Base-by-base conservation (phyloP, 164 flowering plant genomes). In the Pachysandra terminalis region DNA sequence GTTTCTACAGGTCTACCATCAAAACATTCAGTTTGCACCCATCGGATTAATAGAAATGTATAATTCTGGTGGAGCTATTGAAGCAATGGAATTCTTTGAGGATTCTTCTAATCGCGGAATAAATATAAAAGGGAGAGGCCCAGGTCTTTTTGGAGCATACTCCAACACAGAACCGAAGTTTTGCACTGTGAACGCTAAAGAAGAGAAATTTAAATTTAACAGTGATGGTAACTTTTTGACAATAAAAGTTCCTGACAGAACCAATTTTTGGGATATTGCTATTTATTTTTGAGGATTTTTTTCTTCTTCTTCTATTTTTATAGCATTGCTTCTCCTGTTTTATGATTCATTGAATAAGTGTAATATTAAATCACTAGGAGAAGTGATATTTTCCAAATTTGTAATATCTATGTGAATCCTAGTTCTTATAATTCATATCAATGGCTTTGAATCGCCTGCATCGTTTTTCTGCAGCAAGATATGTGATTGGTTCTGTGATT, bases 21-120 rank as follows among this genome's bases (percentile, higher is more conserved):
- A 73, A 65, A 66, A 66, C 35, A 27, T 85, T 59, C 65, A 82
- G 70, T 88, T 84, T 74, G 89, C 90, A 21, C 81, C 90, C 2
- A 77, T 88, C 57, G 90, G 90, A 27, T 63, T 86, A 60, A 70
- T 79, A 27, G 77, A 83, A 21, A 88, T 86, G 93, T 88, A 86
- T 72, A 88, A 86, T 59, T 78, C 87, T 60, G 93, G 89, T 52
- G 93, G 93, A 51, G 90, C 89, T 24, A 64, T 86, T 58, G 79
- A 80, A 68, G 80, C 78, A 19, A 40, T 85, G 55, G 80, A 75
- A 58, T 61, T 45, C 53, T 57, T 41, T 16, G 17, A 40, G 25
- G 74, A 65, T 41, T 13, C 59, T 21, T 68, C 77, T 19, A 22
- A 32, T 25, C 52, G 63, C 26, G 68, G 61, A 53, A 73, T 87